These are phyloP conservation scores for Exophiala aquamarina DNA, from an alignment of 2,329 filamentous ascomycete species.

Conservation along the genomic window DNA sequence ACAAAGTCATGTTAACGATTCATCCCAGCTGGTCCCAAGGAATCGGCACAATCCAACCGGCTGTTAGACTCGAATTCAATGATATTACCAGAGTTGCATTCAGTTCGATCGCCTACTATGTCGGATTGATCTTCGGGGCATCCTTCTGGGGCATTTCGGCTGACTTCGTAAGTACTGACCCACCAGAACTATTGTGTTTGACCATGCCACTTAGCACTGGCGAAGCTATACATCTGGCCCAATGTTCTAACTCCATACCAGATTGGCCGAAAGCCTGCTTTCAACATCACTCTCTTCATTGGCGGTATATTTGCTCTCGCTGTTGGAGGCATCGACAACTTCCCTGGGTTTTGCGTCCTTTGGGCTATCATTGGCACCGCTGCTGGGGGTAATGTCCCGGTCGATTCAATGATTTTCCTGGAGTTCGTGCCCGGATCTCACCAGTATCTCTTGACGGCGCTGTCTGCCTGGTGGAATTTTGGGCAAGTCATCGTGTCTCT, in stretches of 20 bases:
- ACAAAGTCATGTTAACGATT: conserved; percentile 54
- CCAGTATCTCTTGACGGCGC: conserved; percentile 55
- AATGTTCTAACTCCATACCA: no score
- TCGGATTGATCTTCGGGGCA: conserved; percentile 62
- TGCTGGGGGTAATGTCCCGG: conserved; percentile 21
- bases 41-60: conserved; percentile 32
- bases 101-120: conserved; percentile 75
- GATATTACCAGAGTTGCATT: conserved; percentile 69
- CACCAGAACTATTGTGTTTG: no score
- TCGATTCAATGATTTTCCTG: conserved; percentile 51
- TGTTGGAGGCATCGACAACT: conserved; percentile 66
- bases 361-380: conserved; percentile 14
- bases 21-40: conserved; percentile 44
- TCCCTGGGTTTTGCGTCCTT: conserved; percentile 18
- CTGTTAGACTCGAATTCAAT: conserved; percentile 31
- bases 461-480: conserved; percentile 35
- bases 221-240: no score
- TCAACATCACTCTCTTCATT: conserved; percentile 66
- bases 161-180: conserved; percentile 41
- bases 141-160: conserved; percentile 68
- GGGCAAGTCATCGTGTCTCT: conserved; percentile 43
- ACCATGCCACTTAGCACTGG: no score
- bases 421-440: conserved; percentile 58
- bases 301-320: conserved; percentile 62
- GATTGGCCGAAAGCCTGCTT: conserved; percentile 66